Evolutionary conservation across 1,139 yeast genomes (phyloP).

Genomic region (Diutina neorugosa): DNA sequence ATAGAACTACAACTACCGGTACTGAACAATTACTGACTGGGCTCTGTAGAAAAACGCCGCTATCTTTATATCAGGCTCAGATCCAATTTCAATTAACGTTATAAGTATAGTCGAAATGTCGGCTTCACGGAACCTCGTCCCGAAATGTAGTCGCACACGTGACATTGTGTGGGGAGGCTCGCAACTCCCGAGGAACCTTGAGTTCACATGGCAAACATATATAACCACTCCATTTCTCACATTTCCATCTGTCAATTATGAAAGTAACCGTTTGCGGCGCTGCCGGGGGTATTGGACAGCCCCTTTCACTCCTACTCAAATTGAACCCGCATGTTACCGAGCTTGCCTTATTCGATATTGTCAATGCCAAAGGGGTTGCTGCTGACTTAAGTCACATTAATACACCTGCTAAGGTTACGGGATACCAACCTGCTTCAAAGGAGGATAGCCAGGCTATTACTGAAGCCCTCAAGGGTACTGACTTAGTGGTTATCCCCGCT

Average conservation of each 20-base stretch:
- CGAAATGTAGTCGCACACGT: not conserved
- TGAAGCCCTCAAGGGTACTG: conserved; percentile 40
- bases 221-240: not conserved
- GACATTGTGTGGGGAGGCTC: not conserved
- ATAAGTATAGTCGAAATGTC: not conserved
- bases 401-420: conserved; percentile 42
- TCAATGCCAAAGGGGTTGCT: conserved; percentile 60
- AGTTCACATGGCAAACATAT: not conserved
- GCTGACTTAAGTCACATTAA: conserved; percentile 65
- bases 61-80: too few relatives aligned
- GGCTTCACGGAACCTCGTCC: not conserved
- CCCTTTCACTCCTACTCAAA: conserved; percentile 53
- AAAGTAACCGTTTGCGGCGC: conserved; percentile 71
- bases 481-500: conserved; percentile 66
- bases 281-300: conserved; percentile 76
- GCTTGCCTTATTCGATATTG: conserved; percentile 53
- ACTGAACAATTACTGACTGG: not conserved
- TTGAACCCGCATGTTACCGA: conserved; percentile 42
- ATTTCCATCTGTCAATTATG: conserved; percentile 9
- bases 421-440: conserved; percentile 47
- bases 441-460: conserved; percentile 36
- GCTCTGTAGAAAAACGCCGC: too few relatives aligned
- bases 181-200: not conserved
- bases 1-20: too few relatives aligned
- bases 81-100: too few relatives aligned